Percentiles rank a stretch among this genome's conserved stretches.
These are phyloP conservation scores for Nothophoma quercina DNA, from an alignment of 2,329 filamentous ascomycete genomes.

Conservation along the genomic window DNA sequence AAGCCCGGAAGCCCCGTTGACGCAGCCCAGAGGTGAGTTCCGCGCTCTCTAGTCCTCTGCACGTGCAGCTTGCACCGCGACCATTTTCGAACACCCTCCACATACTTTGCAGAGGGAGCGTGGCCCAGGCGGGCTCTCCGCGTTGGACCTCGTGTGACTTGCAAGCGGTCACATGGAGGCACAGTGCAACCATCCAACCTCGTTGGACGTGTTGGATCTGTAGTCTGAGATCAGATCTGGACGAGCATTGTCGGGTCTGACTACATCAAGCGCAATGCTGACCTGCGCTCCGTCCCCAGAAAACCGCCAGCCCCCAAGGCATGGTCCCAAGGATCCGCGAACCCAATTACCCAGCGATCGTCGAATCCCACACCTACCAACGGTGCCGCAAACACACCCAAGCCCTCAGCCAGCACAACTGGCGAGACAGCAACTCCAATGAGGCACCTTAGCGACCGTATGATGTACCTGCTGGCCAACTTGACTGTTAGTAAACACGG, in stretches of 20 bases:
- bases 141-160: constrained; percentile 37
- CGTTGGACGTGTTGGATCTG: constrained; percentile 9
- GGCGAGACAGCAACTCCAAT: constrained; percentile 63
- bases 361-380: constrained; percentile 60
- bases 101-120: background rate
- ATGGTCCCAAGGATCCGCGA: constrained; percentile 65
- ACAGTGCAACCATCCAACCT: constrained; percentile 39
- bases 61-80: background rate
- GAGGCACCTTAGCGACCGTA: constrained; percentile 66
- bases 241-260: background rate
- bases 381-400: constrained; percentile 57
- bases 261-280: constrained; percentile 31
- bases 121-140: background rate
- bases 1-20: constrained; percentile 65
- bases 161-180: constrained; percentile 43
- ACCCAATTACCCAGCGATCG: constrained; percentile 66
- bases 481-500: constrained; percentile 60
- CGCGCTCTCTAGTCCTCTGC: background rate
- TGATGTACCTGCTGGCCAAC: constrained; percentile 66
- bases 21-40: constrained; percentile 61
- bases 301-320: constrained; percentile 64
- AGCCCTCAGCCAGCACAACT: constrained; percentile 51
- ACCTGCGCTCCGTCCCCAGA: constrained; percentile 42
- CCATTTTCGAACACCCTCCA: background rate
- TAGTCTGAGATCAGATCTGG: constrained; percentile 8